Evolutionary conservation across 2,329 filamentous ascomycete species (phyloP).

Genomic region (Penicillium verrucosum): DNA sequence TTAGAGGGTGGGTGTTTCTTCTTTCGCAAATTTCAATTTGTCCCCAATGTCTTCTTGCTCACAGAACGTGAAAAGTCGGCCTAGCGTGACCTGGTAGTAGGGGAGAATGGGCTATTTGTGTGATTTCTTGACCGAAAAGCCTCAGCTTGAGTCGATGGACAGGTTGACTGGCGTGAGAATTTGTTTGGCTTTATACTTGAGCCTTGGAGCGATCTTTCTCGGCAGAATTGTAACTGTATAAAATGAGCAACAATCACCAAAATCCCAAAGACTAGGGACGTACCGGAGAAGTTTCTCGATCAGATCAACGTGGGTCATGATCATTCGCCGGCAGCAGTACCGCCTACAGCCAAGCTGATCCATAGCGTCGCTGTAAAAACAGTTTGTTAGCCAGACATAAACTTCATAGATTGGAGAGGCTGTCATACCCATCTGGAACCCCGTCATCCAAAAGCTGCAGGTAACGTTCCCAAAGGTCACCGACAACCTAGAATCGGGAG

Average conservation of each 20-base stretch:
- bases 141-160: background rate
- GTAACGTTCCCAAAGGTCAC: slow-evolving; percentile 96
- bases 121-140: background rate
- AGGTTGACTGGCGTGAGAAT: slow-evolving; percentile 5
- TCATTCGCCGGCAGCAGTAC: slow-evolving; percentile 98
- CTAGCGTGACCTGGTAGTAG: background rate
- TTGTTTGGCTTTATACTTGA: slow-evolving; percentile 21
- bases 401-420: background rate
- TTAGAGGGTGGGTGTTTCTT: background rate
- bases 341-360: slow-evolving; percentile 88
- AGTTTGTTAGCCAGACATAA: slow-evolving; percentile 10
- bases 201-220: slow-evolving; percentile 31
- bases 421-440: slow-evolving; percentile 65
- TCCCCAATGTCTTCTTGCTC: background rate
- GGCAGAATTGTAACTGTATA: slow-evolving; percentile 31
- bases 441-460: slow-evolving; percentile 80
- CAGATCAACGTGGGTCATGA: slow-evolving; percentile 98
- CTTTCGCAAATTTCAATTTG: background rate
- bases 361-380: slow-evolving; percentile 75
- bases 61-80: background rate
- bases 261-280: slow-evolving; percentile 25
- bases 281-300: slow-evolving; percentile 98
- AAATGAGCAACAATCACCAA: background rate
- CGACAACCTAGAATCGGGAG: slow-evolving; percentile 67
- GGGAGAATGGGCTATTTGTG: background rate